Conservation (phyloP, 495 filamentous ascomycete species). For the Podospora tetraspora region DNA sequence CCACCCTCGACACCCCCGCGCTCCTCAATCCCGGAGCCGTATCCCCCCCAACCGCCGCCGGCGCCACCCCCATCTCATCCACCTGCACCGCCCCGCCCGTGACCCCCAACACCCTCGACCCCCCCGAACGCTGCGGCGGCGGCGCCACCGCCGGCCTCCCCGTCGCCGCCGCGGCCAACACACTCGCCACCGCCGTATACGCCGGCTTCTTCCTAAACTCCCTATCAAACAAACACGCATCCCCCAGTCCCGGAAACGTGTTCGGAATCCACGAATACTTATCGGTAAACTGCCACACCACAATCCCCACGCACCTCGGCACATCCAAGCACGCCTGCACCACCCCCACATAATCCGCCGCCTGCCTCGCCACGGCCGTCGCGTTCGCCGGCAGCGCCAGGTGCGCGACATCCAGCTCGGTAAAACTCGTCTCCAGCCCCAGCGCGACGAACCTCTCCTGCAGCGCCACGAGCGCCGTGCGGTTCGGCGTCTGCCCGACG, state of each 20-base stretch:
- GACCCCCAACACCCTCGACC: background rate
- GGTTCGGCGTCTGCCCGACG: conserved; percentile 40
- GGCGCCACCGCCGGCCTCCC: background rate
- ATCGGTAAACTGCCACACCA: conserved; percentile 59
- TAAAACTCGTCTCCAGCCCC: conserved; percentile 50
- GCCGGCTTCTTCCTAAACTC: conserved; percentile 48
- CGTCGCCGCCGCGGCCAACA: conserved; percentile 21
- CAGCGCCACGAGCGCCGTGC: conserved; percentile 28
- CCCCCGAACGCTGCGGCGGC: background rate
- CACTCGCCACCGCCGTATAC: conserved; percentile 32
- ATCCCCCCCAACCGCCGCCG: too few relatives aligned
- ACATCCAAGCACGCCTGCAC: conserved; percentile 49
- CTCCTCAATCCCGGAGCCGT: too few relatives aligned
- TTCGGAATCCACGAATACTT: conserved; percentile 47
- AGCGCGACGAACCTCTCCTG: conserved; percentile 38
- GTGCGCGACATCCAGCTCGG: conserved; percentile 54
- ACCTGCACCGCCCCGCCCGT: background rate
- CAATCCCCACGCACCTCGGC: conserved; percentile 52
- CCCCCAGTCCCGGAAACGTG: conserved; percentile 49
- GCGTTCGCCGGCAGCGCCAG: conserved; percentile 28
- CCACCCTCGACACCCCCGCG: background rate
- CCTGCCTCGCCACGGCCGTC: conserved; percentile 44
- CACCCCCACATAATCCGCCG: conserved; percentile 46
- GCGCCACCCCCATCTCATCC: too few relatives aligned
- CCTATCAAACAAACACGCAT: conserved; percentile 46